Evolutionary conservation across 805 yeast species (phyloP), one percentile per base, ranked within the genome.

Genomic region (Priceomyces fermenticarens): DNA sequence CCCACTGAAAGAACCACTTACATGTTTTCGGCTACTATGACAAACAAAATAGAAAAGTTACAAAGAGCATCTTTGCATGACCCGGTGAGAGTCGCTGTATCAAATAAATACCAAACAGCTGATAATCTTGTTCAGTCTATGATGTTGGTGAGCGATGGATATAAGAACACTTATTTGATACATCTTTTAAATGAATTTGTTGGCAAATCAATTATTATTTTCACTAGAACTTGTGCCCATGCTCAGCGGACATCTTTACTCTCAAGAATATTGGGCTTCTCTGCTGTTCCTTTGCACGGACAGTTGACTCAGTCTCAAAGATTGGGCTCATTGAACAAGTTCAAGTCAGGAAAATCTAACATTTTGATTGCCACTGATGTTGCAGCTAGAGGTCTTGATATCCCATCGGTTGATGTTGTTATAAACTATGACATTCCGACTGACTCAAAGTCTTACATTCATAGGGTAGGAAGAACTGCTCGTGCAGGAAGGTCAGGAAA

Each of bases 21-120:
- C 54, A 66, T 91, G 41, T 91, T 90, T 57, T 87, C 96, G 25
- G 99, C 99, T n/a, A 91, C 99, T 0, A 87, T 95, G 83, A 91
- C 98, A 2, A 85, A 87, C 34, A 93, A 93, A 60, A 89, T 91
- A 54, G 98, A 90, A 54, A 90, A 90, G 62, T 72, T 91, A 50
- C 98, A 93, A 66, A 73, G 98, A 45, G 98, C 98, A 1, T 88
- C 97, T 29, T 73, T 91, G 49, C 67, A 79, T 3, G 81, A 87
- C 53, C 99, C 99, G 0, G 96, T 90, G 3, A 80, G 89, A 49
- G 88, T 95, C 36, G 88, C 96, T 0, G 96, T 91, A 3, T 84
- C 93, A 12, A 80, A 80, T 49, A 87, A 88, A 58, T 87, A 89
- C 65, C 83, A 91, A 46, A 93, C 98, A 0, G 99, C 93, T 2